phyloP scores from a whole-genome alignment of 2,329 filamentous ascomycete genomes.

The Diplodia scrobiculata region DNA sequence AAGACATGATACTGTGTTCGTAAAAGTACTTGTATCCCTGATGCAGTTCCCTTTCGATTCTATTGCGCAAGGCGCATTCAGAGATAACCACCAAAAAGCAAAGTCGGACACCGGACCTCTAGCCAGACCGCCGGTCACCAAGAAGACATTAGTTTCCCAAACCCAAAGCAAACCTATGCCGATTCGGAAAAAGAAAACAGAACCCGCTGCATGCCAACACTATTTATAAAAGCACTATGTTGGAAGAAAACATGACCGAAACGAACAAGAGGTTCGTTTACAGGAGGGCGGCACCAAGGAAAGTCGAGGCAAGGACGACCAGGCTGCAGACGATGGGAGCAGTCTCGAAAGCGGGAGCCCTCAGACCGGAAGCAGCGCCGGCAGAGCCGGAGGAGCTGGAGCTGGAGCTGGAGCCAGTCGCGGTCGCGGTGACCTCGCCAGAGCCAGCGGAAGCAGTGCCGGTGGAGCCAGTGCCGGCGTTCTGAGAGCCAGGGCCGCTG shows the following conservation, averaged over 20 bases:
- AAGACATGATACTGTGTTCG: constrained; percentile 21
- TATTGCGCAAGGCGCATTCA: constrained; percentile 7
- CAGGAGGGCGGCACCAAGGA: constrained; percentile 56
- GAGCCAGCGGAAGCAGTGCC: constrained; percentile 55
- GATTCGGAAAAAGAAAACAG: constrained; percentile 22
- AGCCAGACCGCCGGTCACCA: constrained; percentile 13
- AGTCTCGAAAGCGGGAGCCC: constrained; percentile 50
- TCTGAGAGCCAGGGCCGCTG: constrained; percentile 56
- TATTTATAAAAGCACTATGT: constrained; percentile 23
- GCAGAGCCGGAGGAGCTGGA: constrained; percentile 38
- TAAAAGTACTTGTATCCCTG: constrained; percentile 20
- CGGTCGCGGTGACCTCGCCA: constrained; percentile 49
- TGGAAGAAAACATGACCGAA: neutral
- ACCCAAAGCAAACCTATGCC: constrained; percentile 26
- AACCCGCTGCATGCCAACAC: constrained; percentile 25
- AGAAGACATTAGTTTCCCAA: constrained; percentile 26
- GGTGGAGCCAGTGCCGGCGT: constrained; percentile 51
- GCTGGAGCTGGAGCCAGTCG: constrained; percentile 36
- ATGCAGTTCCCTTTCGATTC: neutral
- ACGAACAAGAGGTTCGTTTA: constrained; percentile 32
- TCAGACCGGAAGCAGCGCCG: constrained; percentile 51
- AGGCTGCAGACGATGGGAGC: constrained; percentile 56
- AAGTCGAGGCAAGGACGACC: constrained; percentile 55
- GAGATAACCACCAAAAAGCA: constrained; percentile 5
- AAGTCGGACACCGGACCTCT: constrained; percentile 23